Conservation (phyloP, 352 stramenopile species). For the Poterioochromonas sp. region DNA sequence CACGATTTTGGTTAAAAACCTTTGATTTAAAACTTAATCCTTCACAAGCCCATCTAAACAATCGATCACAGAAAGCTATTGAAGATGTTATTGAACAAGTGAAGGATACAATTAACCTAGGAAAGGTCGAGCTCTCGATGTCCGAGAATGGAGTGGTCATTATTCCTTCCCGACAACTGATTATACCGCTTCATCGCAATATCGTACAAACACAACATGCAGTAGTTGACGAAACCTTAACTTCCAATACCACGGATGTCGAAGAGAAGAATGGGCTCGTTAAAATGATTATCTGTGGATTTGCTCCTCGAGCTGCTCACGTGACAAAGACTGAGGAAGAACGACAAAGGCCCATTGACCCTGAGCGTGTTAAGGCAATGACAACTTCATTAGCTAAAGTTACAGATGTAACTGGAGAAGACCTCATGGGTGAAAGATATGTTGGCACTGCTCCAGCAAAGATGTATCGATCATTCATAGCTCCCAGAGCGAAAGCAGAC, state of each 20-base stretch:
- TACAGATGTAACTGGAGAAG: not conserved
- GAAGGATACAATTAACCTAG: not conserved
- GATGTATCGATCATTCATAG: not conserved
- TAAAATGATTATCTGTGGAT: slow-evolving; percentile 7
- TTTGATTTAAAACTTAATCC: not conserved
- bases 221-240: not conserved
- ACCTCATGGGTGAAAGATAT: not conserved
- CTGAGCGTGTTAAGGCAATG: not conserved
- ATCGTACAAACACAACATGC: slow-evolving; percentile 1
- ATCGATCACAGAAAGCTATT: too few relatives aligned
- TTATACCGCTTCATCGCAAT: not conserved
- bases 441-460: not conserved
- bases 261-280: not conserved
- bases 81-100: not conserved
- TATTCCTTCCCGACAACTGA: not conserved
- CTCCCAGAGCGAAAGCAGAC: not conserved
- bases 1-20: not conserved
- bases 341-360: not conserved
- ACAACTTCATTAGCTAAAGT: not conserved
- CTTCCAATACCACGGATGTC: not conserved
- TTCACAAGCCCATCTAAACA: too few relatives aligned
- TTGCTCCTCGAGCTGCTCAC: not conserved
- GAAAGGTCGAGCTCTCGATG: not conserved
- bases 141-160: not conserved
- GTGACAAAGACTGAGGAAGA: not conserved